phyloP scores from a whole-genome alignment of 257 asterid species.

The Rauvolfia tetraphylla region DNA sequence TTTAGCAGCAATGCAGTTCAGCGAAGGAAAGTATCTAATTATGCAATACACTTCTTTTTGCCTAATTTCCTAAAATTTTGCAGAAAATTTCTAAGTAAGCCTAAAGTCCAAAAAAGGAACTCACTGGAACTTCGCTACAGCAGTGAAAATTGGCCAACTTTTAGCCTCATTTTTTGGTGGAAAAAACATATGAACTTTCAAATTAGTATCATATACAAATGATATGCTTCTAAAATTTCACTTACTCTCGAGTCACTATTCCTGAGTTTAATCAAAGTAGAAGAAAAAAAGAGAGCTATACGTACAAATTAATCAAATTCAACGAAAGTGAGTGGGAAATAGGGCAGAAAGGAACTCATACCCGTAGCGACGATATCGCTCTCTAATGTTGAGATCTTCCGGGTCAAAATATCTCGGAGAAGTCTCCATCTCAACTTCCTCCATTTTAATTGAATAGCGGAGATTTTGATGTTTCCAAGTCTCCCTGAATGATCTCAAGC shows the following conservation, averaged over 20 bases:
- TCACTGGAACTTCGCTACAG: neutral
- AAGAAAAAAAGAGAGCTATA: neutral
- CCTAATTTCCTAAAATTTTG: neutral
- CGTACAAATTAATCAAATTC: neutral
- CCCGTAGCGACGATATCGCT: slow-evolving; percentile 95
- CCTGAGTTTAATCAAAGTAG: neutral
- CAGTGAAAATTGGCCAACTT: neutral
- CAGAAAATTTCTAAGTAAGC: neutral
- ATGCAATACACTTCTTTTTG: neutral
- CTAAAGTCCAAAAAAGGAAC: neutral
- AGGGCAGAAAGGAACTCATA: slow-evolving; percentile 10
- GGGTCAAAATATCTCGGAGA: slow-evolving; percentile 75
- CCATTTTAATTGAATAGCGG: slow-evolving; percentile 19
- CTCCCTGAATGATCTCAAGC: neutral
- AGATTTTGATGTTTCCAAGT: neutral
- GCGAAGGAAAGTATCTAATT: neutral
- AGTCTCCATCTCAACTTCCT: slow-evolving; percentile 70
- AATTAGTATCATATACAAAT: neutral
- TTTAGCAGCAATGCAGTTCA: neutral
- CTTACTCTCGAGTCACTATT: neutral
- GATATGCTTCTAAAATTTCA: neutral
- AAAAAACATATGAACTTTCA: neutral
- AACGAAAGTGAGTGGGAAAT: neutral
- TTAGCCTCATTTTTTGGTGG: neutral
- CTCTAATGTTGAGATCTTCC: slow-evolving; percentile 65